These are phyloP conservation scores for Entomortierella lignicola DNA, from an alignment of 192 early-diverging fungal genomes.

Conservation along the genomic window DNA sequence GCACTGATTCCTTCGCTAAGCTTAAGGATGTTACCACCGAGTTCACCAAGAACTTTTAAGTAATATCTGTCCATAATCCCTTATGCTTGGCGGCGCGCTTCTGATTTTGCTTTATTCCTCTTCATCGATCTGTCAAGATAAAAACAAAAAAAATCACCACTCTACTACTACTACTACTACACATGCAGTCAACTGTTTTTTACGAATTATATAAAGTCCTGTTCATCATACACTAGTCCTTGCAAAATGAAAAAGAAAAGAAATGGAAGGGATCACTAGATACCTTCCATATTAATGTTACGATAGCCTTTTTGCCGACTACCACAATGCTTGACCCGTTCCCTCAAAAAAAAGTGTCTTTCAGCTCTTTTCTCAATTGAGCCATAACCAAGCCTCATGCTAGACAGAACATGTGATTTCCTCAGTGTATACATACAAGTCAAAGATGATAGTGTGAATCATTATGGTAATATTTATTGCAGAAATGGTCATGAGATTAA, in stretches of 20 bases:
- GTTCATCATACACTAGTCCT: neutral
- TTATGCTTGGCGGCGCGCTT: neutral
- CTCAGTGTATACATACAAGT: too few relatives aligned
- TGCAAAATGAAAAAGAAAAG: constrained; percentile 1
- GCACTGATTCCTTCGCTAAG: constrained; percentile 91
- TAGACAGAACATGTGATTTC: too few relatives aligned
- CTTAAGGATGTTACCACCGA: constrained; percentile 86
- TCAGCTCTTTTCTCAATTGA: too few relatives aligned
- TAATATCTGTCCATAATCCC: constrained; percentile 2
- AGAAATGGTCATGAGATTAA: neutral
- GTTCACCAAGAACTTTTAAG: constrained; percentile 83
- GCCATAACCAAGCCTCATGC: too few relatives aligned
- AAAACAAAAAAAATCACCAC: constrained; percentile 4
- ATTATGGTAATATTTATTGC: neutral
- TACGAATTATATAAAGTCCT: neutral
- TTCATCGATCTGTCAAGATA: neutral
- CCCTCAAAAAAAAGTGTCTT: too few relatives aligned
- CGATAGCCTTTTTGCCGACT: too few relatives aligned
- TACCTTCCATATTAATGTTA: too few relatives aligned
- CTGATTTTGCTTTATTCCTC: constrained; percentile 3
- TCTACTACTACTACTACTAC: constrained; percentile 1
- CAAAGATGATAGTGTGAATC: too few relatives aligned
- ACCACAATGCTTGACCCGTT: too few relatives aligned
- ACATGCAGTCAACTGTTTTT: constrained; percentile 9
- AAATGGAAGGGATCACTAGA: too few relatives aligned